Evolutionary conservation across 2,329 filamentous ascomycete genomes (phyloP).

Genomic region (Camillea tinctor): DNA sequence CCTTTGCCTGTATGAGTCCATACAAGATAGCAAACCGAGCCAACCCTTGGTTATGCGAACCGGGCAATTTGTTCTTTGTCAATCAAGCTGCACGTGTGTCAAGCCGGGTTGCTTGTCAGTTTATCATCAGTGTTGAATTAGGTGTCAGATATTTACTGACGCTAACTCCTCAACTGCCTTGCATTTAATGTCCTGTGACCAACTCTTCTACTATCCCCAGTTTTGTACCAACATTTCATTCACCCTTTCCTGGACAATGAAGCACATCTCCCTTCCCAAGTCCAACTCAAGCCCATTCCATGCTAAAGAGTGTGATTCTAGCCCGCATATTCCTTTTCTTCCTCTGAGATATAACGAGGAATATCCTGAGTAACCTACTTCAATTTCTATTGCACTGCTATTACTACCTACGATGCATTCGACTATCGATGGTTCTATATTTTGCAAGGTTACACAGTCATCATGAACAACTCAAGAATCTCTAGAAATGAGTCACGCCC

Average conservation of each 20-base stretch:
- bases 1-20: conserved; percentile 39
- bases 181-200: neutral
- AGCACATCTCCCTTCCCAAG: neutral
- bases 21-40: neutral
- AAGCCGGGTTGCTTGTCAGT: neutral
- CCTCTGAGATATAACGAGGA: neutral
- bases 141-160: neutral
- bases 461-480: neutral
- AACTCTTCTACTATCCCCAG: neutral
- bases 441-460: neutral
- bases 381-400: neutral
- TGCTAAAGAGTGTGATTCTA: neutral
- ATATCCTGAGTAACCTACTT: neutral
- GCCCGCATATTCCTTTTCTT: neutral
- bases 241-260: neutral
- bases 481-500: neutral
- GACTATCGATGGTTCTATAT: neutral
- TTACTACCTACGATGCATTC: neutral
- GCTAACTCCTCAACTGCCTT: neutral
- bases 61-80: neutral
- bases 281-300: neutral
- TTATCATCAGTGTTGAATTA: neutral
- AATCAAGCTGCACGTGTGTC: neutral
- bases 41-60: neutral
- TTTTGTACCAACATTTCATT: neutral